These are phyloP conservation scores for Azolla pinnata DNA, from an alignment of 75 land plant genomes.

Conservation along the genomic window DNA sequence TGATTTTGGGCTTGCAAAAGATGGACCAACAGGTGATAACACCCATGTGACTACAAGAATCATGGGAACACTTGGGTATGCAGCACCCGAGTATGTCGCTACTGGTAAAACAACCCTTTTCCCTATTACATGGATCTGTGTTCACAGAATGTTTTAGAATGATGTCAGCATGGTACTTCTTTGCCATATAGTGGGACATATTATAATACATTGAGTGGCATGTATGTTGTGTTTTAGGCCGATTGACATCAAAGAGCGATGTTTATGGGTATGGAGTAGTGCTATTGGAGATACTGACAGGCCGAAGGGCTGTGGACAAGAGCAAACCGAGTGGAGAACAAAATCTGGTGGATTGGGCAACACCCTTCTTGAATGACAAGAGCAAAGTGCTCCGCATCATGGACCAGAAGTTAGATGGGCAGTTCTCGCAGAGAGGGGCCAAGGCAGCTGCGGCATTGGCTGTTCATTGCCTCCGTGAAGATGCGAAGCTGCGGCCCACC, in stretches of 20 bases:
- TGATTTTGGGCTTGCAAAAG: constrained; percentile 35
- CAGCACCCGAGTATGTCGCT: constrained; percentile 45
- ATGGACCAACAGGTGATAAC: constrained; percentile 33
- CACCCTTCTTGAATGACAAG: constrained; percentile 25
- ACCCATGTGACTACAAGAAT: constrained; percentile 35
- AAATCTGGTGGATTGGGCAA: constrained; percentile 47
- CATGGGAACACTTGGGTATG: constrained; percentile 46
- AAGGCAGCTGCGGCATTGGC: constrained; percentile 25
- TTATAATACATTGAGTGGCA: too few relatives aligned
- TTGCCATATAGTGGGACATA: not conserved
- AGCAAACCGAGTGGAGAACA: constrained; percentile 23
- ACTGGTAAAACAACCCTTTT: constrained; percentile 17
- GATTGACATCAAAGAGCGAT: constrained; percentile 40
- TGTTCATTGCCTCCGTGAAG: constrained; percentile 18
- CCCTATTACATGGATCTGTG: not conserved
- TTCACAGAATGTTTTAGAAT: not conserved
- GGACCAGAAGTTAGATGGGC: constrained; percentile 39
- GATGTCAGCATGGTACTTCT: not conserved
- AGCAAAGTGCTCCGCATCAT: constrained; percentile 26
- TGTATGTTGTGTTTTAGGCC: too few relatives aligned
- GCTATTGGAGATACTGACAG: constrained; percentile 37
- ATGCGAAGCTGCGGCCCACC: constrained; percentile 29
- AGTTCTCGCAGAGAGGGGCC: constrained; percentile 36
- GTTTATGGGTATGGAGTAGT: constrained; percentile 54
- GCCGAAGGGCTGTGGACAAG: constrained; percentile 31